Conservation (phyloP, 257 asterid species). For the Plantago ovata region DNA sequence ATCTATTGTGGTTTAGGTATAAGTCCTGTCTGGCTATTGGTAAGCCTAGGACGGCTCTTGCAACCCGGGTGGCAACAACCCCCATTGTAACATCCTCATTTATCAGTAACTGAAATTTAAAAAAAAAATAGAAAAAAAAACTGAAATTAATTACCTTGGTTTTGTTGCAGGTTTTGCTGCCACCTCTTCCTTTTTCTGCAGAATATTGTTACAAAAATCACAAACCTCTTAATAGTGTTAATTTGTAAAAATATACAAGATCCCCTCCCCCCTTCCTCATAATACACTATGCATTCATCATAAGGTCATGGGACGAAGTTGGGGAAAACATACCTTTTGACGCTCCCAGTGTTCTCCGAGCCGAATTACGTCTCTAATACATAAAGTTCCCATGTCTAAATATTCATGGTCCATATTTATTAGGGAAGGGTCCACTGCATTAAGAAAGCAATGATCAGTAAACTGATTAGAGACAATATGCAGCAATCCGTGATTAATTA, state of each 20-base stretch:
- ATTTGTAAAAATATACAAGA: not conserved
- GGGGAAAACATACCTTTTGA: constrained; percentile 33
- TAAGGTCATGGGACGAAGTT: constrained; percentile 2
- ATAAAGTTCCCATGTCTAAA: constrained; percentile 51
- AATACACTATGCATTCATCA: constrained; percentile 7
- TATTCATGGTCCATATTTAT: constrained; percentile 66
- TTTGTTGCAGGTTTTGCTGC: constrained; percentile 33
- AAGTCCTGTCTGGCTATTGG: too few species aligned
- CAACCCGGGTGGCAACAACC: too few species aligned
- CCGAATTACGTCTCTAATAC: constrained; percentile 71
- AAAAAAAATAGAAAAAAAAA: too few species aligned
- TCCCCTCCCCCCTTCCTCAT: too few species aligned
- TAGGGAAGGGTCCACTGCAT: constrained; percentile 63
- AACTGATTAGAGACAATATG: constrained; percentile 6
- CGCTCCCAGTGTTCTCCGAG: constrained; percentile 82
- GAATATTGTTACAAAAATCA: constrained; percentile 20
- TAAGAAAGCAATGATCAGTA: constrained; percentile 21
- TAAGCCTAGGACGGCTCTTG: too few species aligned
- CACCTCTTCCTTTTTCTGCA: constrained; percentile 61
- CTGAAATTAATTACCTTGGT: constrained; percentile 42
- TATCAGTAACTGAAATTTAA: too few species aligned
- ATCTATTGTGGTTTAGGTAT: too few species aligned
- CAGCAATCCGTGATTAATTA: constrained; percentile 16
- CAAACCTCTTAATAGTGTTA: constrained; percentile 12
- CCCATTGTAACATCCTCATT: too few species aligned